Base-by-base conservation (phyloP, 2,329 filamentous ascomycete genomes). In the Colletotrichum sp. region DNA sequence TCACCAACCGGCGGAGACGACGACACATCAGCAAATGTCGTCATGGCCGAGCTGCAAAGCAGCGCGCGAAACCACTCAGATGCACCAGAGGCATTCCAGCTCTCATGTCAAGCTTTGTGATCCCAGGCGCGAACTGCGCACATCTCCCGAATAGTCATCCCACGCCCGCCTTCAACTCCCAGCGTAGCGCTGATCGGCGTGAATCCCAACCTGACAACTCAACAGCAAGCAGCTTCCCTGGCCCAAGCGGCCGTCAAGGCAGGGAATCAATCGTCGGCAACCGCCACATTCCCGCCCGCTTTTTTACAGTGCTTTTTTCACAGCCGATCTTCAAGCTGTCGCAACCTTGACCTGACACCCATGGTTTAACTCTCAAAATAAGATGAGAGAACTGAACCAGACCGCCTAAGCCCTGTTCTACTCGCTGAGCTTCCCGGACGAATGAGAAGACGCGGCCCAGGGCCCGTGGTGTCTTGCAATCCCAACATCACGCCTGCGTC, bases 101-200 rank as follows among this genome's bases (percentile, higher is more conserved):
- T 34, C 24, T 7, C 48, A n/a, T 24, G 32, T 74, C 48, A 74
- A 74, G 67, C 67, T 74, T 74, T 74, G n/a, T 14, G n/a, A 52
- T 24, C 59, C 32, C 67, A 32, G 38, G 18, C 34, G 34, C 67
- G 32, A 43, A 24, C 21, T 43, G 14, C 61, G 62, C 68, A 18
- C 69, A 74, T 74, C 56, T 67, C 61, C 61, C 69, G 55, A 71
- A 55, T 16, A 26, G 55, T 21, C 36, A 38, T 58, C 30, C 21
- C 13, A 36, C 52, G 34, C 34, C 59, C 61, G n/a, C 69, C 21
- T 34, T 28, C 14, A 13, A 34, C 26, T 43, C 26, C 71, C 59
- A 63, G 28, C 30, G 28, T 13, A 62, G 72, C 24, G 38, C 24
- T 56, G 69, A 72, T 72, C 73, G 55, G 69, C 62, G 12, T 28